Percentiles rank a stretch among this genome's conserved stretches.
Evolutionary conservation across 2,329 filamentous ascomycete species (phyloP).

Genomic region (Camillea tinctor): DNA sequence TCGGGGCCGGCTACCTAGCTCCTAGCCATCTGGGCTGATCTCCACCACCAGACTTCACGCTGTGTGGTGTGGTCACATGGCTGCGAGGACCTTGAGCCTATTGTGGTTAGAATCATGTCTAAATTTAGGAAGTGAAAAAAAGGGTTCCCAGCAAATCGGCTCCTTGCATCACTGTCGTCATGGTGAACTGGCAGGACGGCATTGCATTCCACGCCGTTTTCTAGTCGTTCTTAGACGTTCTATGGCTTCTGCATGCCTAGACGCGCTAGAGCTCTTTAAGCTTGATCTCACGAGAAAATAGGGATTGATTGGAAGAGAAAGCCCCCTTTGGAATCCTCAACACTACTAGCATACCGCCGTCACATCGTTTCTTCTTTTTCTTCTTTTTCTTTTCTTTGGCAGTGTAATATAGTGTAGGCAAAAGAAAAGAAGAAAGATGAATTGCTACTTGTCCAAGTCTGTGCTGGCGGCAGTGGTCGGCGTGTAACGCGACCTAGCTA

Average conservation of each 20-base stretch:
- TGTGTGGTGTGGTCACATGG: background rate
- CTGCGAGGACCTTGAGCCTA: background rate
- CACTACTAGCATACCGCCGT: background rate
- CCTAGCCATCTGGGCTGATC: background rate
- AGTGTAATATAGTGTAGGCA: too few species aligned
- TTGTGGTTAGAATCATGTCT: conserved; percentile 2
- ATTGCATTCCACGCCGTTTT: conserved; percentile 1
- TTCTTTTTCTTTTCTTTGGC: too few species aligned
- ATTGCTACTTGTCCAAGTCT: background rate
- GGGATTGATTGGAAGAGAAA: background rate
- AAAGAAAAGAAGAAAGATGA: background rate
- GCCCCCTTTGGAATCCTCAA: background rate
- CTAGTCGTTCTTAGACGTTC: conserved; percentile 1
- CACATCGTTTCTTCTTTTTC: too few species aligned
- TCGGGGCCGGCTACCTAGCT: background rate
- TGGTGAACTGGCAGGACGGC: background rate
- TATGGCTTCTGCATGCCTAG: background rate
- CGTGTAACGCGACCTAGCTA: background rate
- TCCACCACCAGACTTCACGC: background rate
- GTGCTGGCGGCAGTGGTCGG: background rate
- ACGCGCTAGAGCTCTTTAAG: background rate
- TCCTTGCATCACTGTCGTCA: conserved; percentile 7
- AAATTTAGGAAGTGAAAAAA: conserved; percentile 12
- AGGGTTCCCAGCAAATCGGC: conserved; percentile 16
- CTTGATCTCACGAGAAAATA: background rate